Evolutionary conservation across 2,329 filamentous ascomycete species (phyloP).

Genomic region (Dichotomopilus funicola): DNA sequence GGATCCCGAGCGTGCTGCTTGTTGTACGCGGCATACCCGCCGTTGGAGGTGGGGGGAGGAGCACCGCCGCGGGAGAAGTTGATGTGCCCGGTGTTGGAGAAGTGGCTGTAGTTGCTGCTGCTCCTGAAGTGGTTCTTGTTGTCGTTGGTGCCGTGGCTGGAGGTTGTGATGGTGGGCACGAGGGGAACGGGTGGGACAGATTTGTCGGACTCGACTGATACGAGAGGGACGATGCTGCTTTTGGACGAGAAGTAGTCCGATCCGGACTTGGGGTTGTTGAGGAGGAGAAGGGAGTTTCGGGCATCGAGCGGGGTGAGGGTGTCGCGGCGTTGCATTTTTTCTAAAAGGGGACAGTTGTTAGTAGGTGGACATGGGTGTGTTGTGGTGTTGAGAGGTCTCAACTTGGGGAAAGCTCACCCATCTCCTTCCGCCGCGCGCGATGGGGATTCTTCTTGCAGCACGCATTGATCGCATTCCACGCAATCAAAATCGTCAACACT

Average conservation of each 20-base stretch:
- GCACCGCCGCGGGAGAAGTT: too few species aligned
- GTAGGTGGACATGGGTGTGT: not conserved
- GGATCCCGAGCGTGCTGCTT: constrained; percentile 19
- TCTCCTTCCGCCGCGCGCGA: constrained; percentile 78
- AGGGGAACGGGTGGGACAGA: not conserved
- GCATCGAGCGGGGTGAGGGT: constrained; percentile 80
- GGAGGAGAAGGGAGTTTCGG: constrained; percentile 76
- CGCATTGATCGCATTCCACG: constrained; percentile 77
- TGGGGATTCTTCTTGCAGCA: constrained; percentile 87
- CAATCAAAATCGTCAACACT: constrained; percentile 77
- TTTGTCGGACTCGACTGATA: constrained; percentile 26
- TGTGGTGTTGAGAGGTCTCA: not conserved
- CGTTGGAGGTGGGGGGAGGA: too few species aligned
- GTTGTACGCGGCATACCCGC: too few species aligned
- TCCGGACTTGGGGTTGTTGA: constrained; percentile 36
- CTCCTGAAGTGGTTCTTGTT: not conserved
- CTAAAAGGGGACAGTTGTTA: constrained; percentile 36
- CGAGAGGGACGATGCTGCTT: constrained; percentile 24
- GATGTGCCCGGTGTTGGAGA: too few species aligned
- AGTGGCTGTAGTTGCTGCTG: not conserved
- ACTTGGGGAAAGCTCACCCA: constrained; percentile 53
- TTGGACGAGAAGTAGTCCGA: constrained; percentile 34
- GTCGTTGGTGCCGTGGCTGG: not conserved
- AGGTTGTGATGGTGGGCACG: constrained; percentile 8
- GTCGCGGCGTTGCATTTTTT: constrained; percentile 71